Evolutionary conservation across 441 rosid species (phyloP), one percentile per base, ranked within the genome.

Genomic region (Omphalea diandra): DNA sequence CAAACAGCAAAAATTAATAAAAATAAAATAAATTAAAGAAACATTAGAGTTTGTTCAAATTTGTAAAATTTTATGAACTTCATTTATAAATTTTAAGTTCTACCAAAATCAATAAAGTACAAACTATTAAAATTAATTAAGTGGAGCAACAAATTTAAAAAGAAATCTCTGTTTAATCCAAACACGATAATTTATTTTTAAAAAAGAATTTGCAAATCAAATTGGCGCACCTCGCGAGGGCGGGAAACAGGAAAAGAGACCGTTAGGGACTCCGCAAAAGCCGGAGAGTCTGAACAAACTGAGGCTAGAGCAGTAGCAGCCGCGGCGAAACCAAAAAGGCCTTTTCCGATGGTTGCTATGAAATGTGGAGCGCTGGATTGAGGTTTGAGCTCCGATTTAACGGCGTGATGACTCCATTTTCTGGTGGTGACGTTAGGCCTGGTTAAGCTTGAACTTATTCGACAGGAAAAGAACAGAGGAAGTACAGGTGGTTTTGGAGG

Each of bases 171-270:
- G n/a, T n/a, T n/a, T n/a, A n/a, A n/a, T n/a, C n/a, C n/a, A n/a
- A n/a, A n/a, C n/a, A n/a, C n/a, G n/a, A n/a, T n/a, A n/a, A n/a
- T n/a, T n/a, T n/a, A n/a, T n/a, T n/a, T n/a, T n/a, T n/a, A n/a
- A n/a, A n/a, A n/a, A n/a, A n/a, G n/a, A n/a, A n/a, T n/a, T n/a
- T n/a, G n/a, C n/a, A n/a, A n/a, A n/a, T n/a, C n/a, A n/a, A 18
- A 26, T 1, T 2, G 2, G 17, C 11, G 38, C 36, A 71, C 94
- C 97, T 90, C 97, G 26, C 80, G 79, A 67, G 90, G 86, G 71
- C 85, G 89, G 80, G 96, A 88, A 82, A 84, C 83, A 0, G 96
- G 96, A 52, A 90, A 88, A 73, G 91, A 84, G 20, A 90, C 81
- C 10, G 88, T 88, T 67, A 90, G 66, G 24, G 90, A 80, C 67